Percentiles rank a stretch among this genome's conserved stretches.
These are phyloP conservation scores for Bidens hawaiensis DNA, from an alignment of 140 eudicot species.

Conservation along the genomic window DNA sequence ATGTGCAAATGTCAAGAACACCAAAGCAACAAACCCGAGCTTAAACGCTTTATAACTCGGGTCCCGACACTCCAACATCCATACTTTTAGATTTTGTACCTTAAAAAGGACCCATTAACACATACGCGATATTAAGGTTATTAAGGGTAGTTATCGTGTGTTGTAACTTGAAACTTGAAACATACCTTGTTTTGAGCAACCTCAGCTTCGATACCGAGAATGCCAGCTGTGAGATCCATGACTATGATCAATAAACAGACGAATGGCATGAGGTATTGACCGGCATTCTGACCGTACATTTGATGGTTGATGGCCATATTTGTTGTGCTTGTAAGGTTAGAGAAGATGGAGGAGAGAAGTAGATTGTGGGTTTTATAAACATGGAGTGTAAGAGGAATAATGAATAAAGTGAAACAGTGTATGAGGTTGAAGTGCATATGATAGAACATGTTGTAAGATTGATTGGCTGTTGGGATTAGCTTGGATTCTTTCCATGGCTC, in stretches of 20 bases:
- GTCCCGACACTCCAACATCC: slow-evolving; percentile 66
- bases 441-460: slow-evolving; percentile 23
- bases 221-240: slow-evolving; percentile 69
- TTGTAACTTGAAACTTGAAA: too few relatives aligned
- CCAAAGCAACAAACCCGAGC: slow-evolving; percentile 55
- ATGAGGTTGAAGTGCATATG: slow-evolving; percentile 28
- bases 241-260: slow-evolving; percentile 59
- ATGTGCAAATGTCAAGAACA: slow-evolving; percentile 53
- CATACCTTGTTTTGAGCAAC: slow-evolving; percentile 76
- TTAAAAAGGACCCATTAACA: too few relatives aligned
- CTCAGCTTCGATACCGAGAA: slow-evolving; percentile 83
- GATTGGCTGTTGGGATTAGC: slow-evolving; percentile 30
- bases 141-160: neutral
- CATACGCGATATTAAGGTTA: too few relatives aligned
- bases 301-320: slow-evolving; percentile 29
- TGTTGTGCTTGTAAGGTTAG: too few relatives aligned
- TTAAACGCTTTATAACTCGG: slow-evolving; percentile 73
- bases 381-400: slow-evolving; percentile 34
- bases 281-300: neutral
- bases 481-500: slow-evolving; percentile 65
- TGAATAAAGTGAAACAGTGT: slow-evolving; percentile 40
- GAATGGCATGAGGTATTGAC: slow-evolving; percentile 29
- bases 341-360: neutral
- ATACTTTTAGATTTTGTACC: slow-evolving; percentile 43
- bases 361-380: slow-evolving; percentile 13